These are phyloP conservation scores for Irpex lacteus DNA, from an alignment of 1,284 basidiomycete genomes.

Conservation along the genomic window DNA sequence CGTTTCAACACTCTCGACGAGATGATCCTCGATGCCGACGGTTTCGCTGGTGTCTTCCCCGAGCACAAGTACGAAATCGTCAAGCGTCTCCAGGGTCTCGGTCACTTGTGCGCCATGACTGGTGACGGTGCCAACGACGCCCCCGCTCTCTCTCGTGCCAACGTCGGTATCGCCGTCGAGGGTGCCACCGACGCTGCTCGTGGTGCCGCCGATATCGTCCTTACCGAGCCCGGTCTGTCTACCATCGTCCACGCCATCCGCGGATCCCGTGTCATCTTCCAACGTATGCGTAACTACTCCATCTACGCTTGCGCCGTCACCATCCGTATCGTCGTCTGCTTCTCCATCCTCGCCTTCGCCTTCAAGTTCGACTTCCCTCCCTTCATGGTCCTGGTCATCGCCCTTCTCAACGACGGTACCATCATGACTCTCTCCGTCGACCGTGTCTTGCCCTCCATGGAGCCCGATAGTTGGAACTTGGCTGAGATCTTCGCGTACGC, in stretches of 20 bases:
- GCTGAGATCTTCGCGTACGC: slow-evolving; percentile 96
- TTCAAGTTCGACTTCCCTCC: slow-evolving; percentile 99
- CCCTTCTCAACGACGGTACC: slow-evolving; percentile 95
- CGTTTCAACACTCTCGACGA: slow-evolving; percentile 85
- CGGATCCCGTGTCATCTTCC: slow-evolving; percentile 95
- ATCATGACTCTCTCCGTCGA: slow-evolving; percentile 99
- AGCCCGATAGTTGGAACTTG: slow-evolving; percentile 94
- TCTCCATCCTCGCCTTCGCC: slow-evolving; percentile 92
- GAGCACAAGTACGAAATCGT: slow-evolving; percentile 94
- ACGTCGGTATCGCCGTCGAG: slow-evolving; percentile 97
- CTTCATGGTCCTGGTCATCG: slow-evolving; percentile 99
- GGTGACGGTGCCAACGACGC: slow-evolving; percentile 98
- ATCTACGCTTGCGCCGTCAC: slow-evolving; percentile 92
- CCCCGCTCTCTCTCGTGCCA: slow-evolving; percentile 90
- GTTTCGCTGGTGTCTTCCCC: slow-evolving; percentile 95
- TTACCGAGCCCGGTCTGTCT: slow-evolving; percentile 93
- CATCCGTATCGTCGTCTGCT: slow-evolving; percentile 98
- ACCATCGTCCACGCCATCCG: slow-evolving; percentile 97
- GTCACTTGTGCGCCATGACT: slow-evolving; percentile 89
- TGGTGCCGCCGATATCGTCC: slow-evolving; percentile 93
- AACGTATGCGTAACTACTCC: slow-evolving; percentile 96
- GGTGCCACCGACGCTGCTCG: slow-evolving; percentile 95
- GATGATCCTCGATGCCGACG: slow-evolving; percentile 91
- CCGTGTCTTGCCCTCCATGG: slow-evolving; percentile 90
- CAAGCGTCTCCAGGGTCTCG: slow-evolving; percentile 91